Evolutionary conservation across 2,329 filamentous ascomycete genomes (phyloP), one percentile per base, ranked within the genome.

Genomic region (Proliferodiscus dingleyae): DNA sequence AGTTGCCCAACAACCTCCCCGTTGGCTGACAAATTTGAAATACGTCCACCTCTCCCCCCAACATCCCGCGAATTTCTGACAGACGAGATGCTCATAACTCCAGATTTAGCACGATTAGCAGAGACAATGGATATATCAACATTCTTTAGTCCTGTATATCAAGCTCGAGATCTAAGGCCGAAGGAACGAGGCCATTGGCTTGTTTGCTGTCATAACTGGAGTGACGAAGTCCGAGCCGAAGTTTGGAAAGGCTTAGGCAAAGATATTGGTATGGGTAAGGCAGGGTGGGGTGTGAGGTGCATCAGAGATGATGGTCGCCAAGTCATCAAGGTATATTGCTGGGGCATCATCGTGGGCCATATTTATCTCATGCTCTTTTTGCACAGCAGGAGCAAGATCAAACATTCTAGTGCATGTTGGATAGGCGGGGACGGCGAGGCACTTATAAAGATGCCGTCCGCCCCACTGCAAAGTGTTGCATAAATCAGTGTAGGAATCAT

Each of bases 131-230:
- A 76, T 13, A 66, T 81, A 3, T 52, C 66, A 0, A 71, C 69
- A 2, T 72, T 75, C 3, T 87, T 78, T 63, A 69, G 64, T 4
- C 81, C 83, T 0, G 53, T 58, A 4, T 51, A 65, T 1, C 71
- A 77, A 41, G 66, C 66, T 1, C 71, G 83, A 3, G 60, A 64
- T 0, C 66, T 85, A 1, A 66, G 72, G 2, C 65, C 67, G 0
- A 75, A 84, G 29, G 89, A 95, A 62, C 75, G 90, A 13, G 90
- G 89, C 0, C 81, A 86, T 64, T 96, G 90, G 90, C 64, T 71
- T 2, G 58, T 95, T 4, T 69, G 81, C 52, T 81, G 76, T 53
- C 60, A 65, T 0, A 41, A 55, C 1, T 89, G 84, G 84, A 60
- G 67, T 0, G 42, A 60, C 0, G 62, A 66, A 0, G 58, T 73